Base-by-base conservation (phyloP, 2,329 filamentous ascomycete species). In the Ophiostoma australiae region DNA sequence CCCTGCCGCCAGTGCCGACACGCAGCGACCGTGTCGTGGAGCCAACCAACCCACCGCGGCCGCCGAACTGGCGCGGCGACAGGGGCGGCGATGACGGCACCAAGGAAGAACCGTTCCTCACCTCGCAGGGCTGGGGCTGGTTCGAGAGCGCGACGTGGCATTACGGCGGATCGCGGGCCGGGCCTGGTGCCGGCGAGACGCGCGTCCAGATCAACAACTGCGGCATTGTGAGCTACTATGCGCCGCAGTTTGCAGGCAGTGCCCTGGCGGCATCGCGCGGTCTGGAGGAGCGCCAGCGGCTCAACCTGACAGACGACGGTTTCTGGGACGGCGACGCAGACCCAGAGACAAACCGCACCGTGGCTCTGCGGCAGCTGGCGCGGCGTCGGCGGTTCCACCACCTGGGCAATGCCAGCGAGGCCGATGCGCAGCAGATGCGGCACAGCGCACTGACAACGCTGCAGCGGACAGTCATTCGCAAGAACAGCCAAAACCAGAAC, bases 141-240 rank as follows among this genome's bases (percentile, higher is more conserved):
- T 83, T 83, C 72, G 75, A 78, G 31, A 81, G 81, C 67, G 82
- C 80, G 1, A 79, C 81, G 6, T 78, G 78, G 73, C 81, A 82
- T 73, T 82, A 84, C 70, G 82, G 81, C 0, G 78, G 79, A 0
- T 78, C 78, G 31, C 77, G 79, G 4, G 74, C 76, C 11, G 79
- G 80, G 1, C 76, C 79, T 1, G 81, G 82, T 1, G 74, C 74
- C 4, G 83, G 83, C 15, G 84, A 85, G 74, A 75, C 77, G 20
- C 76, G 82, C 23, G 79, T 82, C 0, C 79, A 77, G 70, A 74
- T 81, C 2, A 75, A 80, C n/a, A 76, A 76, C 31, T 84, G 82
- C 73, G 81, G 81, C 0, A 76, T 84, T 58, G 74, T 83, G 69
- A 83, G 79, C 71, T 85, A 82, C 76, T 84, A 84, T 72, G 79